These are phyloP conservation scores for Fusarium nematophilum DNA, from an alignment of 2,329 filamentous ascomycete genomes.

Conservation along the genomic window DNA sequence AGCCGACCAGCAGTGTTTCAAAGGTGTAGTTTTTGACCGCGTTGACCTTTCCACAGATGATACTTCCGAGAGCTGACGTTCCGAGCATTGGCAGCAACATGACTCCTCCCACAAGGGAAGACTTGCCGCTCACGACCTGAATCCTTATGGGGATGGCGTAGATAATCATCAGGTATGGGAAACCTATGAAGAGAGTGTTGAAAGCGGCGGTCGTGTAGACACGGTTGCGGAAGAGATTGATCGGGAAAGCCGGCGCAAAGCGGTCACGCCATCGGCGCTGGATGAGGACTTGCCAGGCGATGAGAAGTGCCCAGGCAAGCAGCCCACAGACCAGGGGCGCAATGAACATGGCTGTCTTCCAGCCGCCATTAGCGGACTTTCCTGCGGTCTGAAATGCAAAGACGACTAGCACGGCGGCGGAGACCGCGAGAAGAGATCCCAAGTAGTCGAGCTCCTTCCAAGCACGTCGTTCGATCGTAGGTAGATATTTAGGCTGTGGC, in stretches of 20 bases:
- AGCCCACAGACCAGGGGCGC: constrained; percentile 46
- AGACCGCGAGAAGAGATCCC: constrained; percentile 64
- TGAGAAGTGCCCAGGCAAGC: constrained; percentile 42
- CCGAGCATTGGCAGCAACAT: constrained; percentile 66
- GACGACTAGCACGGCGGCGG: constrained; percentile 65
- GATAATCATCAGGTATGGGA: constrained; percentile 60
- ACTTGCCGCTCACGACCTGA: constrained; percentile 62
- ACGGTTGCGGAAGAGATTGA: constrained; percentile 59
- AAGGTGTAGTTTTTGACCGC: constrained; percentile 53
- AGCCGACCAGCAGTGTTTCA: constrained; percentile 57
- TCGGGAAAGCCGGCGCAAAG: constrained; percentile 57
- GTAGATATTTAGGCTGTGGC: constrained; percentile 58
- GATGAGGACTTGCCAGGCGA: constrained; percentile 45
- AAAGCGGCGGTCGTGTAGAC: constrained; percentile 56
- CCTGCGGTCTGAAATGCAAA: constrained; percentile 68
- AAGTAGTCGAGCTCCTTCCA: constrained; percentile 65
- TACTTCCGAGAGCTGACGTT: constrained; percentile 59
- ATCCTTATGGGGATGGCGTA: constrained; percentile 62
- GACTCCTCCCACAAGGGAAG: constrained; percentile 58
- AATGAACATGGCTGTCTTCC: constrained; percentile 54
- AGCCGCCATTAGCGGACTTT: constrained; percentile 49
- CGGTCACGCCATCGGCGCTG: constrained; percentile 42
- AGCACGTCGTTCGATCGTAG: constrained; percentile 50
- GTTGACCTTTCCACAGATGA: constrained; percentile 56
- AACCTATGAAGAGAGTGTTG: constrained; percentile 62